Base-by-base conservation (phyloP, 768 basidiomycete species). In the Podaxis pistillaris region DNA sequence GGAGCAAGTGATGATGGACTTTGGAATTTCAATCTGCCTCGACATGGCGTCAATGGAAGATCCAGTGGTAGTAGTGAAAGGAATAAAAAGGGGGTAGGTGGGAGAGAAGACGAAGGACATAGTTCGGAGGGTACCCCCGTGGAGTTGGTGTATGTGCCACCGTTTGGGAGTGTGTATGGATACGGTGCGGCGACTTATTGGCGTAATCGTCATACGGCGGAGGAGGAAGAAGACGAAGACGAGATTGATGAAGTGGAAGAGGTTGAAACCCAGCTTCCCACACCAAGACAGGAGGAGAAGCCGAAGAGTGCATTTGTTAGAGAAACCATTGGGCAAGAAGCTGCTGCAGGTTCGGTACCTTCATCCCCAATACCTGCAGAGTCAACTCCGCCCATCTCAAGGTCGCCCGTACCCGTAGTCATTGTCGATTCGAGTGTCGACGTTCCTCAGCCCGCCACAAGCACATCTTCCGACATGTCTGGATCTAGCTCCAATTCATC, bases 111-210 rank as follows among this genome's bases (percentile, higher is more conserved):
- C 22, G 71, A 71, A 49, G 68, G 70, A 24, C 71, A 72, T 8
- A 69, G 64, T 6, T 69, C 72, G 24, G 80, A 78, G 47, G 78
- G 79, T 57, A 79, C 83, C 0, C 83, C 86, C 1, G 86, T 90
- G 41, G 88, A 89, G 64, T 78, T 91, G 65, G 89, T 91, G 24
- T 91, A 90, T 68, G 86, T 87, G 15, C 89, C 89, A 0, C 79
- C 81, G 30, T 68, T 78, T 44, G 76, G 75, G 58, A 75, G 75
- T 63, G 72, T 75, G 26, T 81, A 78, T 30, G 49, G 61, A 4
- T 65, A 60, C 44, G 53, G 55, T 17, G 55, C 58, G 24, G 46
- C 28, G 2, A 47, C 52, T 9, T 64, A 71, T 62, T 38, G 63
- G 72, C 40, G 68, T 65, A 55, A 50, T 64, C 60, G 53, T 15